Conservation (phyloP, 2,329 filamentous ascomycete genomes). For the Penicillium sp. region DNA sequence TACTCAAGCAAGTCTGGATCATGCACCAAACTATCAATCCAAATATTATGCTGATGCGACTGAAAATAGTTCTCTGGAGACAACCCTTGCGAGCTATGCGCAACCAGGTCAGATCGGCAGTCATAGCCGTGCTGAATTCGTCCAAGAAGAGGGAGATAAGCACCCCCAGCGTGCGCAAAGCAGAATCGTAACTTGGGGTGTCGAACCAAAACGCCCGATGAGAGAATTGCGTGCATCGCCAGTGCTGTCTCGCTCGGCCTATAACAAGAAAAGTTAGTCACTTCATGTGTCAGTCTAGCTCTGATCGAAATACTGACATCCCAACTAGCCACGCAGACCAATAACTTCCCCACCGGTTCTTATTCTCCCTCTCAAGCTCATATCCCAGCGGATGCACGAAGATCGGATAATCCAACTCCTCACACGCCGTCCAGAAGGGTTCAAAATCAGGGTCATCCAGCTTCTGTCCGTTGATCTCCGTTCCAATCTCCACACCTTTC, state of each 20-base stretch:
- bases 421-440: conserved; percentile 17
- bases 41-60: conserved; percentile 18
- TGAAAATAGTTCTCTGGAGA: conserved; percentile 10
- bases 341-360: conserved; percentile 18
- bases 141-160: conserved; percentile 16
- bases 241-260: conserved; percentile 20
- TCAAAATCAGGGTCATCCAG: conserved; percentile 15
- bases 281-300: neutral
- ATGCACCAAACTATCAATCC: conserved; percentile 21
- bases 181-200: conserved; percentile 17
- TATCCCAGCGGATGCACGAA: conserved; percentile 24
- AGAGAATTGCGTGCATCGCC: conserved; percentile 14
- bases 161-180: conserved; percentile 19
- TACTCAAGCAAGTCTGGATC: conserved; percentile 19
- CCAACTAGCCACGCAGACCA: conserved; percentile 21
- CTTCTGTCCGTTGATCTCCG: conserved; percentile 9
- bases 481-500: conserved; percentile 20
- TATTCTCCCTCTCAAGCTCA: conserved; percentile 17
- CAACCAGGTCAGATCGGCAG: conserved; percentile 10
- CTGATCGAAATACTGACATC: conserved; percentile 6
- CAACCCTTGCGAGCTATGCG: conserved; percentile 10
- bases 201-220: conserved; percentile 14
- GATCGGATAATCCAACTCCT: conserved; percentile 18
- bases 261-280: neutral
- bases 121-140: conserved; percentile 20